These are phyloP conservation scores for Claviceps sp. DNA, from an alignment of 2,329 filamentous ascomycete genomes.

Conservation along the genomic window DNA sequence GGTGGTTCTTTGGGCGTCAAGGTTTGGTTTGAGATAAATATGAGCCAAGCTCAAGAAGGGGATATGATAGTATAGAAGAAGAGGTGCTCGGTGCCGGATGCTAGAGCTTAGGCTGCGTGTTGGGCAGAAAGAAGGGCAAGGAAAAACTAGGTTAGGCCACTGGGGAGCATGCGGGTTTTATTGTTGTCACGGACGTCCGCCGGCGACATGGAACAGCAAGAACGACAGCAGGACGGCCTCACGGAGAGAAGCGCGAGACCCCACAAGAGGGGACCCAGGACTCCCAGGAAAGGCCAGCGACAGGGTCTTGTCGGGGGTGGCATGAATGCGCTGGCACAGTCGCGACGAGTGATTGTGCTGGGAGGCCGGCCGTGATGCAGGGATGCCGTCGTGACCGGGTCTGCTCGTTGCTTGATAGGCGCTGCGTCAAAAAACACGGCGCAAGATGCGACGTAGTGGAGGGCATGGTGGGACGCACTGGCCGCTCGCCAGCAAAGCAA, in stretches of 20 bases:
- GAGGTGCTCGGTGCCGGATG: slow-evolving; percentile 10
- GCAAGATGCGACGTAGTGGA: slow-evolving; percentile 20
- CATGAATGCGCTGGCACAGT: slow-evolving; percentile 33
- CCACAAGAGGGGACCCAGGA: slow-evolving; percentile 12
- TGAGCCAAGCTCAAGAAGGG: slow-evolving; percentile 9
- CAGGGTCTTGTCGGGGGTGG: slow-evolving; percentile 14
- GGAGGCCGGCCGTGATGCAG: slow-evolving; percentile 21
- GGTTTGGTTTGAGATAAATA: slow-evolving; percentile 10
- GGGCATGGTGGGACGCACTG: slow-evolving; percentile 17
- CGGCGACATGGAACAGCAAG: slow-evolving; percentile 9
- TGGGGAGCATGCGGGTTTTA: slow-evolving; percentile 39
- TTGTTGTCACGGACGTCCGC: slow-evolving; percentile 20
- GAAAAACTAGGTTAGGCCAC: slow-evolving; percentile 16
- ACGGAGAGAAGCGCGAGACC: slow-evolving; percentile 6
- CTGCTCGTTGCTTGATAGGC: slow-evolving; percentile 23
- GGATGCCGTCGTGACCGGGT: slow-evolving; percentile 21
- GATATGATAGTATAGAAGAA: slow-evolving; percentile 5
- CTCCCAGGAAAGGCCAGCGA: slow-evolving; percentile 7
- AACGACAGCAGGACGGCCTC: not conserved
- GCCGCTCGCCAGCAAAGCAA: slow-evolving; percentile 32
- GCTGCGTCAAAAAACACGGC: slow-evolving; percentile 13
- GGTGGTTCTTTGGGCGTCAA: slow-evolving; percentile 10
- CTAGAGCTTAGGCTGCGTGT: slow-evolving; percentile 12
- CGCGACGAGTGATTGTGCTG: slow-evolving; percentile 22
- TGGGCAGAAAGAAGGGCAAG: slow-evolving; percentile 23